Base-by-base conservation (phyloP, 257 asterid genomes). In the Hygrophila difformis region DNA sequence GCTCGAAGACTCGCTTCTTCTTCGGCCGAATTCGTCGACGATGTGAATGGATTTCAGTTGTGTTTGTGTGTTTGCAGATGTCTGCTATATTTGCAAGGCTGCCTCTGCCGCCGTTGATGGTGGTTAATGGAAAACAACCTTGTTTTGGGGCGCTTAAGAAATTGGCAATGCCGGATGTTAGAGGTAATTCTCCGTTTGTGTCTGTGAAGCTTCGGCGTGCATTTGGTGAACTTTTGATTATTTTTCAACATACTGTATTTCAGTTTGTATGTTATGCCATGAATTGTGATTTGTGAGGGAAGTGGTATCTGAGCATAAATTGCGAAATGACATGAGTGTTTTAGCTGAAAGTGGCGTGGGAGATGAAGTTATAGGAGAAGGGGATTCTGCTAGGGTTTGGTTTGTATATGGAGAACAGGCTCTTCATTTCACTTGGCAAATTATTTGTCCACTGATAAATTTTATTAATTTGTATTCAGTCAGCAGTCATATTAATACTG, bases 81-180 rank as follows among this genome's bases (percentile, higher is more conserved):
- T 79, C 79, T 44, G 67, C 82, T 47, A 37, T 65, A 5, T 44
- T 65, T 12, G 73, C 73, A 31, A 59, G 63, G 56, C 53, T 77
- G 41, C 56, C 69, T 34, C 67, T 68, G 24, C 71, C 76, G 3
- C 63, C 72, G 7, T 28, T 54, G 49, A 6, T 57, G 34, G 17
- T 42, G 36, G 47, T 54, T 57, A 49, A 12, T 17, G 69, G 53
- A 35, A 65, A 46, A 53, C 72, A 60, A 16, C 53, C 64, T 59
- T 44, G 53, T 51, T 56, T 53, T 17, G 58, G 72, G 26, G 50
- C 60, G 45, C 49, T 44, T 54, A 57, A 57, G 41, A 64, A 46
- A 11, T 49, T 66, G 17, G 34, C 51, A 16, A 14, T 70, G 17
- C 40, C 68, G 35, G 15, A 65, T 3, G 12, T 46, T 47, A 20